Evolutionary conservation across 768 basidiomycete species (phyloP), one percentile per base, ranked within the genome.

Genomic region (Serendipita indica): DNA sequence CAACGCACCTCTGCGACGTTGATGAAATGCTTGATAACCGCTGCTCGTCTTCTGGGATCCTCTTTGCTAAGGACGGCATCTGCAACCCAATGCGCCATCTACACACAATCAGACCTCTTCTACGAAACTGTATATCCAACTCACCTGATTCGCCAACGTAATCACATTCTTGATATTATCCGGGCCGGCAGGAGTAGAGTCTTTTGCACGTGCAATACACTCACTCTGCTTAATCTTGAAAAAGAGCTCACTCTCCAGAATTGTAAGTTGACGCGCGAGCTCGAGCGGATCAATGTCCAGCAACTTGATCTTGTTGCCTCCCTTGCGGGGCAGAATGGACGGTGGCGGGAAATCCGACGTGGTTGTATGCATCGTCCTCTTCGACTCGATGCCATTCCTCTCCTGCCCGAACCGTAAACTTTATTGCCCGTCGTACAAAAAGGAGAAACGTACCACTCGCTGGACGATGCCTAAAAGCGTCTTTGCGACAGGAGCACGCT

Each of bases 61-160:
- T 89, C 86, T 58, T 84, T 80, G 57, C 70, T 74, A 25, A 94
- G 76, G n/a, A 96, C 80, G 2, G 82, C 76, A 62, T 90, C 85
- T 1, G 86, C 86, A 10, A 96, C 90, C 91, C 91, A 96, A 63
- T 86, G 82, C 4, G 92, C 90, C 67, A 94, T 86, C 91, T 92
- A 63, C 7, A 33, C 2, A 60, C 33, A 46, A 39, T 60, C 7
- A 39, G 37, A 63, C 32, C 34, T 13, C 33, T 45, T 62, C 52
- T 20, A n/a, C 35, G 18, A 28, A 30, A 52, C n/a, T 6, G 18
- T 4, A n/a, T 6, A n/a, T n/a, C n/a, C n/a, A 33, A 70, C 79
- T 5, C 63, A 89, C 87, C 68, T 85, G 77, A 67, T 96, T 96
- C 60, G 85, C 89, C 20, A 87, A 85, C 65, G 86, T 82, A 62